Evolutionary conservation across 139 green algal genomes (phyloP).

Genomic region (Coccomyxa sp.): DNA sequence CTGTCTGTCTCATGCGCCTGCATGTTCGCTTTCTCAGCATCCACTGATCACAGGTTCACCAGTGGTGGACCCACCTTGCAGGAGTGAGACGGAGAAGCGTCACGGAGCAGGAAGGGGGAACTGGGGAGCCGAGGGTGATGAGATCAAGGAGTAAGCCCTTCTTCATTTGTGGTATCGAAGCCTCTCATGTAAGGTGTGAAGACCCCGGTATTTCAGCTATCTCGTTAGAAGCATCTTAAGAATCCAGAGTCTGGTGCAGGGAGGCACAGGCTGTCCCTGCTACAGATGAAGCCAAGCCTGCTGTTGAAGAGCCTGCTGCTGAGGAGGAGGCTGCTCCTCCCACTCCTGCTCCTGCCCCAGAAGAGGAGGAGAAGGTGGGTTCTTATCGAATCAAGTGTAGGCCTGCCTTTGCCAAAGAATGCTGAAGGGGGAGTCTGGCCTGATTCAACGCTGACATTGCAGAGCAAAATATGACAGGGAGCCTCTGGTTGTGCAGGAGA

Average conservation of each 20-base stretch:
- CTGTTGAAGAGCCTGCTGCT: conserved; percentile 21
- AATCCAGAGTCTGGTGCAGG: conserved; percentile 25
- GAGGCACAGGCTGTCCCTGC: conserved; percentile 10
- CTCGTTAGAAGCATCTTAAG: conserved; percentile 6
- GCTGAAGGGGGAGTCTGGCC: neutral
- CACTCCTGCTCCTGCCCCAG: conserved; percentile 18
- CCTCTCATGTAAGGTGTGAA: too few relatives aligned
- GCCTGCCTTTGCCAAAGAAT: neutral
- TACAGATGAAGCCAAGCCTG: conserved; percentile 16
- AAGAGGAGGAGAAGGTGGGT: conserved; percentile 44
- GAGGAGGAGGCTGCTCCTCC: conserved; percentile 15
- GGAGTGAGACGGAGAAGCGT: conserved; percentile 77
- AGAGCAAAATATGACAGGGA: neutral
- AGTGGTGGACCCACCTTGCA: too few relatives aligned
- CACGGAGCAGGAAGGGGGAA: conserved; percentile 73
- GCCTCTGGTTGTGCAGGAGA: conserved; percentile 32
- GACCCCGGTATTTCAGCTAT: neutral
- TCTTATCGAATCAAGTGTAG: neutral
- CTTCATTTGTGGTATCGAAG: neutral
- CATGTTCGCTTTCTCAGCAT: neutral
- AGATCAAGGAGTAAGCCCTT: conserved; percentile 41
- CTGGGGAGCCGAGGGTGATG: conserved; percentile 69
- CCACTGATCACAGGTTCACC: too few relatives aligned
- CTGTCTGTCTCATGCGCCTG: neutral
- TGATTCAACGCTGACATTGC: neutral